Conservation (phyloP, 2,329 filamentous ascomycete species). For the Ophiocordyceps australis region DNA sequence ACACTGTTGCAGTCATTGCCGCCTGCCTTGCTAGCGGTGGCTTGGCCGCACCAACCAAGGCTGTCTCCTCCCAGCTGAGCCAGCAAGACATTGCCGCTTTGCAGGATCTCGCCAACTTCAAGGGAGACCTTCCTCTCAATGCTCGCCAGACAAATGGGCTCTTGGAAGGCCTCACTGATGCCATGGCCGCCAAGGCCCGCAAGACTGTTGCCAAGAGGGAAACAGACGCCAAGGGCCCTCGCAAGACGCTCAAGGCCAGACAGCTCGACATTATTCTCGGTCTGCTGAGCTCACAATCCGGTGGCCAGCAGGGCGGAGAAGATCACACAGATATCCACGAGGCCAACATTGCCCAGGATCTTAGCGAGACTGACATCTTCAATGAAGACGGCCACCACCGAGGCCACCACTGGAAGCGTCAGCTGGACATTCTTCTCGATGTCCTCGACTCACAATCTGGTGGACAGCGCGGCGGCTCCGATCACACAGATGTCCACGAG, state of each 20-base stretch:
- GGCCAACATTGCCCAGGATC: too few relatives aligned
- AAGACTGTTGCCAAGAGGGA: neutral
- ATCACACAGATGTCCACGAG: too few relatives aligned
- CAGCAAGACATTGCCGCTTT: neutral
- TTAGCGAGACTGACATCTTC: too few relatives aligned
- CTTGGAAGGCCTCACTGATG: neutral
- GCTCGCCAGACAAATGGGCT: neutral
- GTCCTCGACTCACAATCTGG: too few relatives aligned
- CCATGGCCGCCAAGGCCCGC: too few relatives aligned
- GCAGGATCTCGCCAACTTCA: neutral
- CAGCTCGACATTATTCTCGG: neutral
- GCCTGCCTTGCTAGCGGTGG: conserved; percentile 1
- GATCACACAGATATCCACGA: too few relatives aligned
- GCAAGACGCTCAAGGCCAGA: neutral
- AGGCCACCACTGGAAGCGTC: too few relatives aligned
- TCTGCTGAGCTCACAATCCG: too few relatives aligned
- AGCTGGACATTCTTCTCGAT: neutral
- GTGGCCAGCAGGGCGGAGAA: too few relatives aligned
- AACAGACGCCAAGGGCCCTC: neutral
- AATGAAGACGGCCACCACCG: neutral
- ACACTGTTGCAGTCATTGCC: conserved; percentile 1
- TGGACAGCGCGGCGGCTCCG: too few relatives aligned
- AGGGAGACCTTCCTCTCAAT: neutral
- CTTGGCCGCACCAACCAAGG: conserved; percentile 1
- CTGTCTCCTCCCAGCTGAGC: neutral